phyloP scores from a whole-genome alignment of 2,329 filamentous ascomycete genomes.

The Dendryphion nanum region DNA sequence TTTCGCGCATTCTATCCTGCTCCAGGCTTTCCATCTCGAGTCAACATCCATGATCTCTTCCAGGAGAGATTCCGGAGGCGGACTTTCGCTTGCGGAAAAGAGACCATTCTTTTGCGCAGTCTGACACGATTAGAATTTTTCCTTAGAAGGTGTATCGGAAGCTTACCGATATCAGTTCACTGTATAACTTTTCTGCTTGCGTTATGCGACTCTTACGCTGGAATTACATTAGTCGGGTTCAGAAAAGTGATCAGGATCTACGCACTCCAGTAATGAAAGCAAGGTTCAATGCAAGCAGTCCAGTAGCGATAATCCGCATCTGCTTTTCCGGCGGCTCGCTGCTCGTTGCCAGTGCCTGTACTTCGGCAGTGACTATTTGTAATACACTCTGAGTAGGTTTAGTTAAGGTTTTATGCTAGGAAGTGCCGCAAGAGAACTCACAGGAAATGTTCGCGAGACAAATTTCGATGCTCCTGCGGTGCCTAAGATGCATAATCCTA shows the following conservation, averaged over 20 bases:
- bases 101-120: constrained; percentile 51
- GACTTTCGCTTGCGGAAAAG: constrained; percentile 47
- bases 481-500: constrained; percentile 52
- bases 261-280: constrained; percentile 51
- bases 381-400: constrained; percentile 25
- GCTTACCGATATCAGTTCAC: constrained; percentile 47
- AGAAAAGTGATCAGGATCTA: constrained; percentile 1
- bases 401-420: neutral
- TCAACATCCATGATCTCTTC: constrained; percentile 47
- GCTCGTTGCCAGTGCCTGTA: constrained; percentile 43
- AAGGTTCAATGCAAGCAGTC: constrained; percentile 49
- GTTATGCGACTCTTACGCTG: constrained; percentile 43
- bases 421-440: constrained; percentile 10
- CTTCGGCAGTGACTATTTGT: constrained; percentile 43
- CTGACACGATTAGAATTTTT: constrained; percentile 43
- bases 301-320: constrained; percentile 49
- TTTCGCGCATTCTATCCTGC: constrained; percentile 52
- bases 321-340: constrained; percentile 42
- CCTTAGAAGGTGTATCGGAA: constrained; percentile 6
- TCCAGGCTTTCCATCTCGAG: constrained; percentile 53
- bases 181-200: constrained; percentile 52
- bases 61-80: constrained; percentile 39
- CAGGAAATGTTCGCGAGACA: constrained; percentile 48
- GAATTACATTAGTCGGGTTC: neutral
- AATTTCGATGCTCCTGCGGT: constrained; percentile 53